Percentiles rank a stretch among this genome's conserved stretches.
Evolutionary conservation across 2,329 filamentous ascomycete genomes (phyloP).

Genomic region (Trichophyton mentagrophytes): DNA sequence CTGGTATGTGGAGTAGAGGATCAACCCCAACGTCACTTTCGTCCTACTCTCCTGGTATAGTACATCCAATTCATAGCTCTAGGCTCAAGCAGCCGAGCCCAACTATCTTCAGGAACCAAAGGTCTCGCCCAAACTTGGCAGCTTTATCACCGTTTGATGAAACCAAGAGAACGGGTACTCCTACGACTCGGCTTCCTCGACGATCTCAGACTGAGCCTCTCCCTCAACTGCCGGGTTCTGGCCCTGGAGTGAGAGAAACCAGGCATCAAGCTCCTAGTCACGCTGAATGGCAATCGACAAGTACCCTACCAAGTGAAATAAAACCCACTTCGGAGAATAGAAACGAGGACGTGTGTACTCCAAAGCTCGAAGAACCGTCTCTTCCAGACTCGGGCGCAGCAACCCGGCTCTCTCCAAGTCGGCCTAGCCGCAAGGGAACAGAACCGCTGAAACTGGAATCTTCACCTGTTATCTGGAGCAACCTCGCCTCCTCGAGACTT

Average conservation of each 20-base stretch:
- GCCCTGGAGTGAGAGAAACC: not conserved
- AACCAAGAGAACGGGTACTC: conserved; percentile 3
- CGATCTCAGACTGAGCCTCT: conserved; percentile 9
- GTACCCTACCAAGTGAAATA: not conserved
- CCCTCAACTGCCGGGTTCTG: not conserved
- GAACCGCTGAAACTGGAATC: conserved; percentile 45
- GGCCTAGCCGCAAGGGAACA: conserved; percentile 58
- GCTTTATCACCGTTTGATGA: conserved; percentile 12
- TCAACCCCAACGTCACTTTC: conserved; percentile 40
- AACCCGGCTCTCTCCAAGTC: conserved; percentile 16
- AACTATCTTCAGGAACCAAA: conserved; percentile 26
- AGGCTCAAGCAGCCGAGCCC: conserved; percentile 26
- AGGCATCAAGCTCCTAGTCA: not conserved
- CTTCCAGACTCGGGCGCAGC: not conserved
- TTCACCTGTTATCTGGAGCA: conserved; percentile 45
- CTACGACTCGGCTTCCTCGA: conserved; percentile 5
- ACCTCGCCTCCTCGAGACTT: conserved; percentile 37
- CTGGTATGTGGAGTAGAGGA: conserved; percentile 34
- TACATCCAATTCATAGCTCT: conserved; percentile 28
- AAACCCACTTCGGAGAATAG: not conserved
- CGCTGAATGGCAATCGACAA: not conserved
- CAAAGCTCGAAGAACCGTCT: not conserved
- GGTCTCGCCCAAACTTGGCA: conserved; percentile 10
- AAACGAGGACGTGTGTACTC: not conserved
- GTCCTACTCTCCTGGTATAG: conserved; percentile 37